Percentiles rank a stretch among this genome's conserved stretches.
phyloP scores from a whole-genome alignment of 768 basidiomycete species.

The Hygrocybe coccinea region DNA sequence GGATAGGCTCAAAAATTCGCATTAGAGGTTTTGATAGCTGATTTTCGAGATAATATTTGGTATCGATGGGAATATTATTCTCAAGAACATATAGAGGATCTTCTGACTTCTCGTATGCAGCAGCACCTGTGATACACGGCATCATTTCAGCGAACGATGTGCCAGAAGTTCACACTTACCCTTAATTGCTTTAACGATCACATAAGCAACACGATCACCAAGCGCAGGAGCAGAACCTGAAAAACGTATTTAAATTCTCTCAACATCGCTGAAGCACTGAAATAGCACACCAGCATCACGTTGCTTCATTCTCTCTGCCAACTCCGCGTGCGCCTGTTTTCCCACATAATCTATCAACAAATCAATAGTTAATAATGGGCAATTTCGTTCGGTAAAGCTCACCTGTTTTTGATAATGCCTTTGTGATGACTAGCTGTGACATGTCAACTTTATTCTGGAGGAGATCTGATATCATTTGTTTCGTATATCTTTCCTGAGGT shows the following conservation, averaged over 20 bases:
- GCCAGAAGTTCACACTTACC: conserved; percentile 43
- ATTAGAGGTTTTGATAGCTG: conserved; percentile 95
- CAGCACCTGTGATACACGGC: conserved; percentile 62
- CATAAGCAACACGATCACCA: conserved; percentile 98
- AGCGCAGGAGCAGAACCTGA: conserved; percentile 92
- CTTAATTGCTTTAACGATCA: conserved; percentile 95
- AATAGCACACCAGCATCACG: conserved; percentile 74
- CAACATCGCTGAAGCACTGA: background rate
- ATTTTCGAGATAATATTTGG: conserved; percentile 96
- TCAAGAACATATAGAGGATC: conserved; percentile 97
- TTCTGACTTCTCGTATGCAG: conserved; percentile 98
- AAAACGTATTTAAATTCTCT: background rate
- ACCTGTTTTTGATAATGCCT: conserved; percentile 88
- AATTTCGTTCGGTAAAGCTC: conserved; percentile 15
- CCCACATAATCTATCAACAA: conserved; percentile 69
- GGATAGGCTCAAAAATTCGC: conserved; percentile 96
- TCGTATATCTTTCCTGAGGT: conserved; percentile 64
- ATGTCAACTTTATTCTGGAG: conserved; percentile 97
- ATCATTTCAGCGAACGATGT: background rate
- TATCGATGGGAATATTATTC: conserved; percentile 97
- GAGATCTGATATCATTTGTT: conserved; percentile 88
- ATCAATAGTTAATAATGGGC: background rate
- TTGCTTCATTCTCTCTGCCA: conserved; percentile 92
- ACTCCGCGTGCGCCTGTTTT: conserved; percentile 95
- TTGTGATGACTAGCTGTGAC: conserved; percentile 99